These are phyloP conservation scores for Platismatia glauca DNA, from an alignment of 495 filamentous ascomycete genomes.

Conservation along the genomic window DNA sequence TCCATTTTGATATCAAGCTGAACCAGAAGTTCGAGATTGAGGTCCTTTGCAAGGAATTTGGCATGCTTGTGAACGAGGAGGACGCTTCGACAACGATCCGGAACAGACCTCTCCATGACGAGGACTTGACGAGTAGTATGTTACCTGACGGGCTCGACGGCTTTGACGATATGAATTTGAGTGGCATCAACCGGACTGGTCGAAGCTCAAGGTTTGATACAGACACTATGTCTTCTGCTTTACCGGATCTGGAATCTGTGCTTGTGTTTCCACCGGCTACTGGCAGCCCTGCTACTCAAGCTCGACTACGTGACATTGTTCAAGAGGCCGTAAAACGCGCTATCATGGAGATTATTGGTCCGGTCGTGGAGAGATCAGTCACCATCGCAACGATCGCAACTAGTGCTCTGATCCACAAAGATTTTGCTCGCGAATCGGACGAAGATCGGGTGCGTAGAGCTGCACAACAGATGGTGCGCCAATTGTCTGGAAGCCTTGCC, in stretches of 20 bases:
- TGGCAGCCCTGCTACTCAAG: conserved; percentile 60
- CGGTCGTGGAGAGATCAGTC: conserved; percentile 92
- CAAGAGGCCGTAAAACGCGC: conserved; percentile 75
- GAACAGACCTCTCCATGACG: conserved; percentile 51
- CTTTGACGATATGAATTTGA: conserved; percentile 70
- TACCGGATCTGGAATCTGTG: conserved; percentile 69
- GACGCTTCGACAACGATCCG: conserved; percentile 76
- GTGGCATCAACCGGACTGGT: conserved; percentile 58
- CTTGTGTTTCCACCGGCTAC: conserved; percentile 68
- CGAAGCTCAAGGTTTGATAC: conserved; percentile 63
- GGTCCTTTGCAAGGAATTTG: conserved; percentile 86
- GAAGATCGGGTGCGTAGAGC: conserved; percentile 75
- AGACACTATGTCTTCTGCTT: conserved; percentile 58
- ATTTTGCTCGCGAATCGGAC: conserved; percentile 88
- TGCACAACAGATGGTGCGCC: conserved; percentile 84
- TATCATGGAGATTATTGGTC: conserved; percentile 88
- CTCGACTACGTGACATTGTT: conserved; percentile 70
- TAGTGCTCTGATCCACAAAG: conserved; percentile 84
- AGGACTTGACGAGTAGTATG: conserved; percentile 44
- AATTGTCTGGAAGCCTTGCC: conserved; percentile 84
- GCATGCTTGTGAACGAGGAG: conserved; percentile 75
- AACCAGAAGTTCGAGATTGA: conserved; percentile 98
- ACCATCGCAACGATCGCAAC: conserved; percentile 96
- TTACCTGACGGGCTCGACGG: conserved; percentile 63
- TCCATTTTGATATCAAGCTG: conserved; percentile 83